Base-by-base conservation (phyloP, 176 grass and related monocot genomes). In the Zea luxurians region DNA sequence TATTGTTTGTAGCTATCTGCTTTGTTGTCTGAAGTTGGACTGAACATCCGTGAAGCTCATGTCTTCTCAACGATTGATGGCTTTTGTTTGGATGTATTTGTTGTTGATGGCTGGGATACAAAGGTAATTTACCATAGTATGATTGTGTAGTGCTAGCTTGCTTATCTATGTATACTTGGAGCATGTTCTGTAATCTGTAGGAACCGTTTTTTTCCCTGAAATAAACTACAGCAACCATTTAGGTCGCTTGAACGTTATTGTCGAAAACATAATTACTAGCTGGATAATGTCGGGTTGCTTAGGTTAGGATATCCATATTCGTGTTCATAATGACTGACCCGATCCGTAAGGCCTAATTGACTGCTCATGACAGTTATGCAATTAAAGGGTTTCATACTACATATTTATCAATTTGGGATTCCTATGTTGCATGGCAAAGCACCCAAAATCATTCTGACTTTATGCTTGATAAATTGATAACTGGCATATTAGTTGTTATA, bases 11-110 rank as follows among this genome's bases (percentile, higher is more conserved):
- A 98, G 96, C 63, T 98, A 65, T 92, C 92, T 44, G 58, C 96
- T 16, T 79, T 94, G 81, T 81, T 98, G 13, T 92, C 89, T 46
- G 90, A 91, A 61, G 35, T 98, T 84, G 92, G 83, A 40, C 67
- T 98, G 80, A 92, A 98, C 54, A 98, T 98, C 64, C 88, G 92
- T 68, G 96, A 98, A 90, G 96, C 90, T 83, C 96, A 98, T 90
- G 96, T 95, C n/a, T 98, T 98, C 85, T 98, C 96, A 75, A 95
- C 96, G 57, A 78, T 62, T 6, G 96, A 98, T 88, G 96, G 96
- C 16, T 92, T 88, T 90, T 98, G 89, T 68, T 85, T 98, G 86
- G 96, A 95, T 53, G 83, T 92, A 8, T 98, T 98, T 89, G 92
- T 94, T 85, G 92, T 98, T 71, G 92, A 95, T 83, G 96, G 96